phyloP scores from a whole-genome alignment of 257 asterid species.

The Perilla frutescens region DNA sequence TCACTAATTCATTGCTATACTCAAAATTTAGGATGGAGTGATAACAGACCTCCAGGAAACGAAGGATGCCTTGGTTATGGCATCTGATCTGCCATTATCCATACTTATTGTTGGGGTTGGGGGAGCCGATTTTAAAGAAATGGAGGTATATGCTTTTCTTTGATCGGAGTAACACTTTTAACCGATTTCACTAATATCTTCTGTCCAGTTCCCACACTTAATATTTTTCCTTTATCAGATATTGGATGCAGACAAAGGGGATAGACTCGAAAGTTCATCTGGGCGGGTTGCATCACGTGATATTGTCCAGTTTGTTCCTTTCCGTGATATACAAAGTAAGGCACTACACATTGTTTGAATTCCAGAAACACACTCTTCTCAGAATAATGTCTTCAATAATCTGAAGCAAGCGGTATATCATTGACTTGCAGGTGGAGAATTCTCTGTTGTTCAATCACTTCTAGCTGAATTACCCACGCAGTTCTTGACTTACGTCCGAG shows the following conservation, averaged over 20 bases:
- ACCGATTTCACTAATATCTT: conserved; percentile 1
- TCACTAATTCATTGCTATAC: conserved; percentile 2
- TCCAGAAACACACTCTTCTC: not conserved
- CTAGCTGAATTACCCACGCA: conserved; percentile 96
- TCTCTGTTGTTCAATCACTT: conserved; percentile 80
- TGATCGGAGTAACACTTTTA: conserved; percentile 19
- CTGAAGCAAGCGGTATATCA: not conserved
- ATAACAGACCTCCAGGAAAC: conserved; percentile 99
- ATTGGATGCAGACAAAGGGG: conserved; percentile 94
- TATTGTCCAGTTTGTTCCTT: conserved; percentile 95
- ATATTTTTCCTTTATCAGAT: conserved; percentile 53
- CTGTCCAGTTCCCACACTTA: conserved; percentile 3
- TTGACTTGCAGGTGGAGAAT: conserved; percentile 70
- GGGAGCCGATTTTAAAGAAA: conserved; percentile 97
- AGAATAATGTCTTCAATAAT: not conserved
- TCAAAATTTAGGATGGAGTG: conserved; percentile 83
- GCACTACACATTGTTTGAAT: not conserved
- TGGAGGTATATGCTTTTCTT: conserved; percentile 74
- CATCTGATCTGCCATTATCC: conserved; percentile 96
- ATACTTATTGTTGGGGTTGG: conserved; percentile 97
- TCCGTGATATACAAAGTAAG: conserved; percentile 89
- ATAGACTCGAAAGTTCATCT: conserved; percentile 79
- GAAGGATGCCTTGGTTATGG: conserved; percentile 88
- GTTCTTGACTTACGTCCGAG: conserved; percentile 75
- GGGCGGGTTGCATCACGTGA: conserved; percentile 97